A percentile compares a stretch with the other conserved stretches of the same genome.
Evolutionary conservation across 1,284 basidiomycete genomes (phyloP).

Genomic region (Phellopilus nigrolimitatus): DNA sequence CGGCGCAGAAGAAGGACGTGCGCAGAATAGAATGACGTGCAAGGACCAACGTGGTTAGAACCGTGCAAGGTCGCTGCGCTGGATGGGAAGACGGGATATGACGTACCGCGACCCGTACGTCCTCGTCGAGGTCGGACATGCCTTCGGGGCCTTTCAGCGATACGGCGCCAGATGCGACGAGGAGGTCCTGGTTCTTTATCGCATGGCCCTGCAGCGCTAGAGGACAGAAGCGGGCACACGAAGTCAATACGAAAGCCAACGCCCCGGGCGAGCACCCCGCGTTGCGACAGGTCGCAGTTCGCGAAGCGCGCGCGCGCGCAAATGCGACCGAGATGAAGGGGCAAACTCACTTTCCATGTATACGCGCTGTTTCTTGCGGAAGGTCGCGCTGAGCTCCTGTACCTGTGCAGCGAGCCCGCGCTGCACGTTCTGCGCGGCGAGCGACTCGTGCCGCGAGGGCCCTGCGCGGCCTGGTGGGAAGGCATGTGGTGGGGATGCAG

Average conservation of each 20-base stretch:
- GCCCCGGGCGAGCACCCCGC: no score
- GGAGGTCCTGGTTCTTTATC: slow-evolving; percentile 89
- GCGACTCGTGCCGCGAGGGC: slow-evolving; percentile 50
- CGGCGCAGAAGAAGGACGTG: neutral
- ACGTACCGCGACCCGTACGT: slow-evolving; percentile 63
- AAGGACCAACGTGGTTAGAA: no score
- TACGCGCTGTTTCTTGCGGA: slow-evolving; percentile 95
- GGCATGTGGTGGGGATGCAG: slow-evolving; percentile 39
- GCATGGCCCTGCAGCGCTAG: slow-evolving; percentile 89
- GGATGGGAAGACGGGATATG: neutral
- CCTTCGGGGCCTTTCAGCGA: slow-evolving; percentile 78
- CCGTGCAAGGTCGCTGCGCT: no score
- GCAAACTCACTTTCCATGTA: slow-evolving; percentile 90
- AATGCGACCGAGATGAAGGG: slow-evolving; percentile 18
- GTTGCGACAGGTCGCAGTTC: no score
- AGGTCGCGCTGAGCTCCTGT: slow-evolving; percentile 89
- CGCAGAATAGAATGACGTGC: neutral
- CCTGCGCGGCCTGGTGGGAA: slow-evolving; percentile 42
- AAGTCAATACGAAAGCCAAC: no score
- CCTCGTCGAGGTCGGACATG: slow-evolving; percentile 79
- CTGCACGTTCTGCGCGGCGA: slow-evolving; percentile 94
- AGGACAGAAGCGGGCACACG: slow-evolving; percentile 3
- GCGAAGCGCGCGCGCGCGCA: no score
- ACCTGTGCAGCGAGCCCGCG: slow-evolving; percentile 91
- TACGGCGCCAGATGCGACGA: slow-evolving; percentile 81